Conservation (phyloP, 176 grass and related monocot genomes). For the Cenchrus americanus region DNA sequence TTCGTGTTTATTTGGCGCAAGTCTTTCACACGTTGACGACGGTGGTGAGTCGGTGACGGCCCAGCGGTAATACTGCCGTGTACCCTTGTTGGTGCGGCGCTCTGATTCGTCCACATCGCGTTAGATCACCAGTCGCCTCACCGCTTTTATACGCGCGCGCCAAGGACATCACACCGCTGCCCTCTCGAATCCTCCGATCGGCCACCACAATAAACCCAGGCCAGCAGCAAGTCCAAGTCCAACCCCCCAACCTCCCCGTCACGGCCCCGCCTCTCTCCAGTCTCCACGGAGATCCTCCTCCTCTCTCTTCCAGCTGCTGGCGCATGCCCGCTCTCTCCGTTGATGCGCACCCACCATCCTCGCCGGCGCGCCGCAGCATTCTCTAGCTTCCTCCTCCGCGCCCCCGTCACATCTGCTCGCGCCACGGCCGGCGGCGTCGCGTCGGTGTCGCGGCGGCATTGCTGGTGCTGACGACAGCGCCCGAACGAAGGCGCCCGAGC, state of each 20-base stretch:
- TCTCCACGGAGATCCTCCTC: no score
- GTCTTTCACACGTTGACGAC: neutral
- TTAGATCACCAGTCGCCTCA: slow-evolving; percentile 29
- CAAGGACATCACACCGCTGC: slow-evolving; percentile 6
- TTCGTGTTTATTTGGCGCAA: neutral
- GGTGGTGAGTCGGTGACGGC: neutral
- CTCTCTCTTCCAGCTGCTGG: no score
- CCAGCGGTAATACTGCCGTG: slow-evolving; percentile 16
- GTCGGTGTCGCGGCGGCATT: neutral
- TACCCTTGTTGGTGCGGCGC: neutral
- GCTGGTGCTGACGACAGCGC: neutral
- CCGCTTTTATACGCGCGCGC: slow-evolving; percentile 40
- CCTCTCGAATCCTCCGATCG: neutral
- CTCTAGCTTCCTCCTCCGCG: neutral
- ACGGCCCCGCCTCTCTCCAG: neutral
- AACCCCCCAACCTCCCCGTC: neutral
- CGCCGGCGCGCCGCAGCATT: neutral
- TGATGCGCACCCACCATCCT: slow-evolving; percentile 22
- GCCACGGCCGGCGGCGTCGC: neutral
- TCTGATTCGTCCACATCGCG: slow-evolving; percentile 26
- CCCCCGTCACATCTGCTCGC: neutral
- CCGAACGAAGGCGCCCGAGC: no score
- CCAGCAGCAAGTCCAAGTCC: neutral
- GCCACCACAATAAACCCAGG: neutral
- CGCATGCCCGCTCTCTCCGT: neutral